phyloP scores from a whole-genome alignment of 108 stramenopile genomes.

The Cyclotella atomus region DNA sequence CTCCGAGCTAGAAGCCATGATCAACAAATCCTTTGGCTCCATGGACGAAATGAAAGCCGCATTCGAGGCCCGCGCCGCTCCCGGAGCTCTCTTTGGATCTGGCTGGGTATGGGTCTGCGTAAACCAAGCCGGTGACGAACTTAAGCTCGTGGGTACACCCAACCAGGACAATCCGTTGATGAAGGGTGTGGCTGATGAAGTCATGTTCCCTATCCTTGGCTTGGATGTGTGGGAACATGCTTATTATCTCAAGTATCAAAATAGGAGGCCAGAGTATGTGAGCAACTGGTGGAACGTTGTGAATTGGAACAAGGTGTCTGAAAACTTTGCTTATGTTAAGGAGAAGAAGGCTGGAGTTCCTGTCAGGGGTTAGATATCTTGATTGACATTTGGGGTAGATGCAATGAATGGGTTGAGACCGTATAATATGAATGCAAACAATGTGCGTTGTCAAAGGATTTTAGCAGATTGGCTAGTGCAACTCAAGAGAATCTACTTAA shows the following conservation, averaged over 20 bases:
- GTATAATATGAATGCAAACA: not conserved
- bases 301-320: slow-evolving; percentile 95
- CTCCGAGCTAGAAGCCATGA: slow-evolving; percentile 71
- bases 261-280: slow-evolving; percentile 96
- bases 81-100: slow-evolving; percentile 94
- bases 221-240: slow-evolving; percentile 99
- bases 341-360: slow-evolving; percentile 86
- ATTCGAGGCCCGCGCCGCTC: slow-evolving; percentile 89
- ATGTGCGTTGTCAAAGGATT: not conserved
- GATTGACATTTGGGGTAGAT: not conserved
- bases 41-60: slow-evolving; percentile 89
- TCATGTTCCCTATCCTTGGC: slow-evolving; percentile 97
- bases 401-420: not conserved
- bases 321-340: slow-evolving; percentile 86
- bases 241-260: slow-evolving; percentile 99
- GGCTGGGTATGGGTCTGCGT: slow-evolving; percentile 97
- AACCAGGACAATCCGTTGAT: slow-evolving; percentile 98
- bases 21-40: slow-evolving; percentile 89
- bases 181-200: slow-evolving; percentile 91
- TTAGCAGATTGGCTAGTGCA: too few species aligned
- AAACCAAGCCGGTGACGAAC: slow-evolving; percentile 76
- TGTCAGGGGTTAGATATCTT: slow-evolving; percentile 48
- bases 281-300: slow-evolving; percentile 96
- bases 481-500: too few species aligned
- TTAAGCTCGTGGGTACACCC: slow-evolving; percentile 91